Evolutionary conservation across 345 rosid species (phyloP).

Genomic region (Eucalyptus cloeziana): DNA sequence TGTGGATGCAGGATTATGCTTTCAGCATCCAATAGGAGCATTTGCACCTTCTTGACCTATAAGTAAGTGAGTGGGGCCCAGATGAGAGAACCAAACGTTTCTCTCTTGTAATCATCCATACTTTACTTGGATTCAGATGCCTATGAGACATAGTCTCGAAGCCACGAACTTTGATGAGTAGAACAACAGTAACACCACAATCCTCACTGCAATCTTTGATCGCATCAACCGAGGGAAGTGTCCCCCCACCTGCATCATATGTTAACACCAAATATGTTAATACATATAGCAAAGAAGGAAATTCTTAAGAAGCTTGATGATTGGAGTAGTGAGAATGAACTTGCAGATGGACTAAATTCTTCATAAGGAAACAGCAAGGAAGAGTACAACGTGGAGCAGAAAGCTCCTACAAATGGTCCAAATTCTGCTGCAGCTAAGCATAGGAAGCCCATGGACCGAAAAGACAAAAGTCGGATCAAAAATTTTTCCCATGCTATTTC

Average conservation of each 20-base stretch:
- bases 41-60: background rate
- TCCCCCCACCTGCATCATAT: too few species aligned
- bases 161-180: background rate
- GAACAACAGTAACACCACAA: background rate
- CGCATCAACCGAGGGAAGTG: background rate
- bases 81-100: background rate
- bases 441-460: background rate
- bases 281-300: constrained; percentile 16
- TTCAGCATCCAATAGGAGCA: background rate
- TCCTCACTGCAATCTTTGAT: background rate
- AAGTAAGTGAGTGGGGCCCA: background rate
- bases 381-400: background rate
- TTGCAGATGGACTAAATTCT: background rate
- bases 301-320: constrained; percentile 8
- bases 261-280: constrained; percentile 4
- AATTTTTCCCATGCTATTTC: background rate
- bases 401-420: background rate
- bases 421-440: background rate
- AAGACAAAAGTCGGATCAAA: background rate
- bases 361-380: background rate
- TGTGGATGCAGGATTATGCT: background rate
- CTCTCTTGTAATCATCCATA: background rate
- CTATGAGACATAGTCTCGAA: background rate
- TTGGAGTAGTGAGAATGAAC: background rate
- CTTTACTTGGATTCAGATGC: background rate